These are phyloP conservation scores for Scalesia atractyloides DNA, from an alignment of 129 eudicot species.

Conservation along the genomic window DNA sequence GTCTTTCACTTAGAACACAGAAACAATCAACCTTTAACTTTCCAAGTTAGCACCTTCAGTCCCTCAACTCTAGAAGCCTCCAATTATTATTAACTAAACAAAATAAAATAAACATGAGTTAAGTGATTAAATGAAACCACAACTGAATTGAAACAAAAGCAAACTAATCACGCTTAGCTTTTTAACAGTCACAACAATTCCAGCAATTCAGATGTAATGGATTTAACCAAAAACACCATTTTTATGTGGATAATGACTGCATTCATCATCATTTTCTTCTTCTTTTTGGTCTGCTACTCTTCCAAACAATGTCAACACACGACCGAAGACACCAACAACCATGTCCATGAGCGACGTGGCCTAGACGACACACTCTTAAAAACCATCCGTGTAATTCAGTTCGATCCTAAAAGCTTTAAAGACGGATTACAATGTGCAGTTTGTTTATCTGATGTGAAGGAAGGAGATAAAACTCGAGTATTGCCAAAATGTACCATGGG, in stretches of 20 bases:
- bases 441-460: conserved; percentile 27
- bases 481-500: conserved; percentile 47
- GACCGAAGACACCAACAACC: conserved; percentile 1
- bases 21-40: too few relatives aligned
- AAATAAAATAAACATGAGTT: too few relatives aligned
- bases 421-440: conserved; percentile 74
- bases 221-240: neutral
- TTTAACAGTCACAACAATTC: too few relatives aligned
- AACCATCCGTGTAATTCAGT: conserved; percentile 29
- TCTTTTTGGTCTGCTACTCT: conserved; percentile 48
- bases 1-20: too few relatives aligned
- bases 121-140: too few relatives aligned
- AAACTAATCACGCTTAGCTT: too few relatives aligned
- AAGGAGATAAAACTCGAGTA: conserved; percentile 37
- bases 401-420: conserved; percentile 43
- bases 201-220: neutral
- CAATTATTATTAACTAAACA: too few relatives aligned
- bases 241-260: conserved; percentile 43
- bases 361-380: conserved; percentile 53
- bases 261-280: conserved; percentile 37
- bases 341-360: conserved; percentile 38
- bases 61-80: too few relatives aligned
- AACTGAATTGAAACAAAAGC: too few relatives aligned
- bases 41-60: too few relatives aligned
- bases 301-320: conserved; percentile 36